Percentiles rank a stretch among this genome's conserved stretches.
These are phyloP conservation scores for Apostasia shenzhenica DNA, from an alignment of 106 monocot species.

Conservation along the genomic window DNA sequence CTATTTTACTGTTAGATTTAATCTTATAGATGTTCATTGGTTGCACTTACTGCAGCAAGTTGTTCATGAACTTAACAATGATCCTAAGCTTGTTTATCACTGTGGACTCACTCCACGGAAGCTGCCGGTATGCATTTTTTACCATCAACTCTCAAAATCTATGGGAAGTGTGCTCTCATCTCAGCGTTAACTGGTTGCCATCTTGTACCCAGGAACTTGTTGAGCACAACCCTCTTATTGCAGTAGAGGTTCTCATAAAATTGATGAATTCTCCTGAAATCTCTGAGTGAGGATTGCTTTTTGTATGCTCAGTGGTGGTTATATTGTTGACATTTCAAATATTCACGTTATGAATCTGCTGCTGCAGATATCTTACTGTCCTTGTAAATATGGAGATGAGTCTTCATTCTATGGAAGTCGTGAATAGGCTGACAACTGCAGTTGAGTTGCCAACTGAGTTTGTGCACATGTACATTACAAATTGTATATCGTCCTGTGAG, in stretches of 20 bases:
- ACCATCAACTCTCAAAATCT: not conserved
- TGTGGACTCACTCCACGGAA: constrained; percentile 80
- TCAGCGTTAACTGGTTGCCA: no score
- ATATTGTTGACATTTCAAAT: not conserved
- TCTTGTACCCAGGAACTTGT: constrained; percentile 76
- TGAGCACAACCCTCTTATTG: constrained; percentile 86
- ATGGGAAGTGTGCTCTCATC: no score
- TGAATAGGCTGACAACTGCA: constrained; percentile 87
- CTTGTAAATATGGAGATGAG: constrained; percentile 99
- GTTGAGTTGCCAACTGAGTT: constrained; percentile 86
- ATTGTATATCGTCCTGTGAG: constrained; percentile 76
- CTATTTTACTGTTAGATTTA: not conserved
- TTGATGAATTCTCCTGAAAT: constrained; percentile 92
- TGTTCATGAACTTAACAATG: constrained; percentile 53
- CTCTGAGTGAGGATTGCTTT: constrained; percentile 43
- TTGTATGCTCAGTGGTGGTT: constrained; percentile 5
- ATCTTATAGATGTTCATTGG: not conserved
- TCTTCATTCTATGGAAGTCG: constrained; percentile 97
- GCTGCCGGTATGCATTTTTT: constrained; percentile 51
- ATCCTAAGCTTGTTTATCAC: constrained; percentile 89
- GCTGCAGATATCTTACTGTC: constrained; percentile 68
- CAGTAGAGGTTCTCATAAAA: constrained; percentile 87
- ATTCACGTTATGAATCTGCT: constrained; percentile 7
- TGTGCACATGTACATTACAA: constrained; percentile 86
- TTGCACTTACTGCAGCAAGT: constrained; percentile 60